Percentiles rank a stretch among this genome's conserved stretches.
Conservation (phyloP, 2,329 filamentous ascomycete genomes). For the Fusarium sacchari region DNA sequence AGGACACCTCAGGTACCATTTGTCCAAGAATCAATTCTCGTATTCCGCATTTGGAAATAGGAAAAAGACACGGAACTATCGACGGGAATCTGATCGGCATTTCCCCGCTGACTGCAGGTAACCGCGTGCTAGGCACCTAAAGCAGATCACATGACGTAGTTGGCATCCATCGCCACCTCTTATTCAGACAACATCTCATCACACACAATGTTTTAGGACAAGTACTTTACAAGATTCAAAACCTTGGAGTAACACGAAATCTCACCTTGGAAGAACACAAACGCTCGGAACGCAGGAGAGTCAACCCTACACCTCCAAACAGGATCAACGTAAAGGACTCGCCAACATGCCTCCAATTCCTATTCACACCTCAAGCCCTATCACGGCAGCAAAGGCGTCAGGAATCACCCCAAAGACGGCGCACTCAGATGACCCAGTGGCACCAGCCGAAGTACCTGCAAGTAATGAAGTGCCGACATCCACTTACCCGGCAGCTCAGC, state of each 20-base stretch:
- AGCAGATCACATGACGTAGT: slow-evolving; percentile 38
- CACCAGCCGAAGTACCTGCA: slow-evolving; percentile 33
- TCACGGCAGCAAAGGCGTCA: slow-evolving; percentile 64
- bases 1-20: slow-evolving; percentile 1
- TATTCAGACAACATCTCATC: slow-evolving; percentile 27
- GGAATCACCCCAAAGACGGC: slow-evolving; percentile 60
- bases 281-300: background rate
- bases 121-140: slow-evolving; percentile 29
- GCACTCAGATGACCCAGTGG: slow-evolving; percentile 32
- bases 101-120: slow-evolving; percentile 30
- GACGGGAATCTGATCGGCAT: slow-evolving; percentile 39
- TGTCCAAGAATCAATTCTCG: slow-evolving; percentile 14
- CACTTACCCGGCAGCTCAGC: slow-evolving; percentile 43
- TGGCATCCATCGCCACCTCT: slow-evolving; percentile 28
- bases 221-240: background rate
- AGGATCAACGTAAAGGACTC: background rate
- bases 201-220: background rate
- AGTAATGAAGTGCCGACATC: slow-evolving; percentile 47
- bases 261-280: background rate
- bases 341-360: slow-evolving; percentile 68
- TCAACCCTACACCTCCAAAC: background rate
- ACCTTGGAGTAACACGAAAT: background rate
- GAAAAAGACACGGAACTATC: slow-evolving; percentile 6
- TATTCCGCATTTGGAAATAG: slow-evolving; percentile 33
- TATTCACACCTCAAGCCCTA: slow-evolving; percentile 68